Evolutionary conservation across 2,329 filamentous ascomycete genomes (phyloP).

Genomic region (Penicillium sp.): DNA sequence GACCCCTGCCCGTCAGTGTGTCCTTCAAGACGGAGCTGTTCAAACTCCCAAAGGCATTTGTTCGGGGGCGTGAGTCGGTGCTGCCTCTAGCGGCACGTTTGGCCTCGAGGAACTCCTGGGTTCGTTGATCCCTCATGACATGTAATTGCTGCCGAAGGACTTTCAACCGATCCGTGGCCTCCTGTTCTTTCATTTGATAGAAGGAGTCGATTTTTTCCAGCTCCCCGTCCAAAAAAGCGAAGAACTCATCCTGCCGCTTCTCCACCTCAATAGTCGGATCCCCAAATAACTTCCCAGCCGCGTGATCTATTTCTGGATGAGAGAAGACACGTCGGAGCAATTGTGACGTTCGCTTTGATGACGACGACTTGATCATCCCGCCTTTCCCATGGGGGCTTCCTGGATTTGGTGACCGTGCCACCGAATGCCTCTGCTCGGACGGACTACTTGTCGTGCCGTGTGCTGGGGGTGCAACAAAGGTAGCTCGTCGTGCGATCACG

Average conservation of each 20-base stretch:
- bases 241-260: conserved; percentile 75
- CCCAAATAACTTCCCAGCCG: conserved; percentile 46
- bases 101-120: conserved; percentile 61
- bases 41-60: conserved; percentile 22
- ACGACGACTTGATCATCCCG: conserved; percentile 26
- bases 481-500: conserved; percentile 16
- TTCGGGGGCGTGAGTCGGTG: conserved; percentile 14
- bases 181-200: conserved; percentile 80
- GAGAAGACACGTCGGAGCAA: conserved; percentile 41
- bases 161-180: conserved; percentile 66
- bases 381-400: conserved; percentile 14
- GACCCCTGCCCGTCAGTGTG: conserved; percentile 42
- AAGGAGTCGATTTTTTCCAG: conserved; percentile 88
- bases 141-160: conserved; percentile 78
- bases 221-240: conserved; percentile 73
- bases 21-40: conserved; percentile 33
- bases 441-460: conserved; percentile 1
- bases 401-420: conserved; percentile 5
- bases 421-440: conserved; percentile 7
- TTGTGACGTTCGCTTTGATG: conserved; percentile 21
- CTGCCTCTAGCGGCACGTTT: conserved; percentile 28
- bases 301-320: conserved; percentile 34
- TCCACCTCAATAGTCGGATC: conserved; percentile 61
- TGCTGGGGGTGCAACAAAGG: conserved; percentile 8
- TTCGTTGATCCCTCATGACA: conserved; percentile 80